These are phyloP conservation scores for Lasiodiplodia citricola DNA, from an alignment of 2,329 filamentous ascomycete species.

Conservation along the genomic window DNA sequence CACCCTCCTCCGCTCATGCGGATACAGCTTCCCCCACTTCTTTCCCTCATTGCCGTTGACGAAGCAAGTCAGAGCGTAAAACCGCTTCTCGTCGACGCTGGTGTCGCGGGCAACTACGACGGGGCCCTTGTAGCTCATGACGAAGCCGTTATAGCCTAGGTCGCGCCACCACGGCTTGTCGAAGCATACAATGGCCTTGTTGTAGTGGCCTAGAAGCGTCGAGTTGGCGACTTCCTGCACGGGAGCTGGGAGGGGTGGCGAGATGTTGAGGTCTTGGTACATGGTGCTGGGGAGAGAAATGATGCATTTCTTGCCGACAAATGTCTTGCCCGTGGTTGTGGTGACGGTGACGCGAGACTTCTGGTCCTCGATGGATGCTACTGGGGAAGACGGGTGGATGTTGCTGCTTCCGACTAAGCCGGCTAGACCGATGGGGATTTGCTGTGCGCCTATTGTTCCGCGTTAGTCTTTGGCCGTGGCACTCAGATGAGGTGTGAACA, in stretches of 20 bases:
- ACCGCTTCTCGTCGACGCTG: constrained; percentile 34
- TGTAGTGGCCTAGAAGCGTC: constrained; percentile 52
- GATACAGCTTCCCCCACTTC: constrained; percentile 41
- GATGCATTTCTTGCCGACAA: constrained; percentile 31
- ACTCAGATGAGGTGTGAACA: fast-evolving
- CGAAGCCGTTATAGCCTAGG: constrained; percentile 52
- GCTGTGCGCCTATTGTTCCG: constrained; percentile 32
- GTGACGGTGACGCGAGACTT: not conserved
- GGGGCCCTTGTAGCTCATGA: constrained; percentile 47
- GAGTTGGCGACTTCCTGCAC: constrained; percentile 48
- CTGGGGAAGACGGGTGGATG: not conserved
- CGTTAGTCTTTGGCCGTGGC: not conserved
- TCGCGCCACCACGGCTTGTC: constrained; percentile 54
- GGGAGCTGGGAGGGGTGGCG: constrained; percentile 50
- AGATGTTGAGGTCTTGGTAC: constrained; percentile 53
- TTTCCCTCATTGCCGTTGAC: constrained; percentile 45
- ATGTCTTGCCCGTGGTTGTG: not conserved
- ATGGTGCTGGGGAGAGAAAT: constrained; percentile 44
- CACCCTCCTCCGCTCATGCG: constrained; percentile 36
- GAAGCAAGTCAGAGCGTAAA: constrained; percentile 49
- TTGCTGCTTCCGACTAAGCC: constrained; percentile 31
- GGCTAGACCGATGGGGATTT: constrained; percentile 7
- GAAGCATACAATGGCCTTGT: constrained; percentile 58
- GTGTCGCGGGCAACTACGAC: constrained; percentile 37
- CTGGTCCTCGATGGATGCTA: not conserved